Evolutionary conservation across 2,329 filamentous ascomycete species (phyloP), one percentile per base, ranked within the genome.

Genomic region (Myriosclerotinia curreyana): DNA sequence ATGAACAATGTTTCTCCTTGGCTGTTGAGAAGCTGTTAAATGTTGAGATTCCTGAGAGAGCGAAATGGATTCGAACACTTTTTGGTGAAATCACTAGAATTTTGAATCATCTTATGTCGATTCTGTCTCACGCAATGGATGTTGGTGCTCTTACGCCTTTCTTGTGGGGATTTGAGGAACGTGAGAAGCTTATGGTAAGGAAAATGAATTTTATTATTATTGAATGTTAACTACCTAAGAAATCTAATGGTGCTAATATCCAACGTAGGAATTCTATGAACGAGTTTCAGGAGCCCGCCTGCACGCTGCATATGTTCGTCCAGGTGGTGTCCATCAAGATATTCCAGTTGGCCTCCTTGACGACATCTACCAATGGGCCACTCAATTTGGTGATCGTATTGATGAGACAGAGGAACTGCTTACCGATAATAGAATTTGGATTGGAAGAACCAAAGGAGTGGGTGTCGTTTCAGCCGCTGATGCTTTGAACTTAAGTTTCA

Each of bases 311-410:
- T 99, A 99, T 77, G 90, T 99, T 73, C 91, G 95, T 72, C 95
- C 95, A 55, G 95, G 95, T 74, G 95, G 95, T 79, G 95, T 99
- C 64, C 91, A 92, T 74, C 93, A 98, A 79, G 95, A 99, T 81
- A 84, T 99, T 53, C 95, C 95, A 38, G 75, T 96, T 66, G 95
- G 95, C 70, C 87, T 99, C 53, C 87, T 99, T 59, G 96, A 99
- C 76, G 95, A 99, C 76, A 99, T 99, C 75, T 98, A 99, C 82
- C 94, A 98, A 80, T 99, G 95, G 95, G 95, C 95, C 20, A 99
- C 95, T 65, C 95, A 99, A 78, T 99, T 99, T 74, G 91, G 92
- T 74, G 95, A 99, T 81, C 92, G 95, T 72, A 95, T 99, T 74
- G 95, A 99, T 76, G 95, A 99, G 79, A 98, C 95, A 63, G 95